A percentile compares a stretch with the other conserved stretches of the same genome.
These are phyloP conservation scores for Penicillium roqueforti DNA, from an alignment of 495 filamentous ascomycete genomes.

Conservation along the genomic window DNA sequence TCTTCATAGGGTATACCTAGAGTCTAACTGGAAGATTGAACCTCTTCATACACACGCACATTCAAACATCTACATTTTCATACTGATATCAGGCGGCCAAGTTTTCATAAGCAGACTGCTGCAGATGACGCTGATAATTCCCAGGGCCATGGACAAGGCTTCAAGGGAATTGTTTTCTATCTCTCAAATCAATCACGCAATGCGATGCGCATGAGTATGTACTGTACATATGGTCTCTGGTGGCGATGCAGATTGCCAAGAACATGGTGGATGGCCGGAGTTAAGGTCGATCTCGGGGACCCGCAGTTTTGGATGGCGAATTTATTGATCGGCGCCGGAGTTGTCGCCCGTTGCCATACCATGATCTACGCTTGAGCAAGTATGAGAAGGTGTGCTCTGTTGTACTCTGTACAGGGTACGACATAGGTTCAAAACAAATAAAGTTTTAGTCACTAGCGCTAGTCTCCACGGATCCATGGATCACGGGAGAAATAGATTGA, in stretches of 20 bases:
- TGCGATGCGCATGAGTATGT: neutral
- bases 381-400: too few species aligned
- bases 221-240: too few species aligned
- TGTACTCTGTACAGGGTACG: too few species aligned
- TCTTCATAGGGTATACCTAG: too few species aligned
- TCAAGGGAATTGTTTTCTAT: neutral
- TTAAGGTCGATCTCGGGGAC: neutral
- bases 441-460: neutral
- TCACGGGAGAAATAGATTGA: neutral
- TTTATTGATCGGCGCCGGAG: neutral
- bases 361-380: neutral
- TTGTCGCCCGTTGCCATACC: neutral
- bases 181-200: too few species aligned
- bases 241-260: neutral
- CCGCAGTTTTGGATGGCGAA: neutral
- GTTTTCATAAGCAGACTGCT: neutral
- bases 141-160: neutral
- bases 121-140: neutral
- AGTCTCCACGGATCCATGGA: neutral
- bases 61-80: too few species aligned
- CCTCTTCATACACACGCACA: too few species aligned
- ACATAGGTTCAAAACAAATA: too few species aligned
- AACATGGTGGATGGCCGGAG: neutral
- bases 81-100: too few species aligned
- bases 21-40: too few species aligned